Conservation (phyloP, 1,139 yeast genomes). For the Groenewaldozyma auringiensis region DNA sequence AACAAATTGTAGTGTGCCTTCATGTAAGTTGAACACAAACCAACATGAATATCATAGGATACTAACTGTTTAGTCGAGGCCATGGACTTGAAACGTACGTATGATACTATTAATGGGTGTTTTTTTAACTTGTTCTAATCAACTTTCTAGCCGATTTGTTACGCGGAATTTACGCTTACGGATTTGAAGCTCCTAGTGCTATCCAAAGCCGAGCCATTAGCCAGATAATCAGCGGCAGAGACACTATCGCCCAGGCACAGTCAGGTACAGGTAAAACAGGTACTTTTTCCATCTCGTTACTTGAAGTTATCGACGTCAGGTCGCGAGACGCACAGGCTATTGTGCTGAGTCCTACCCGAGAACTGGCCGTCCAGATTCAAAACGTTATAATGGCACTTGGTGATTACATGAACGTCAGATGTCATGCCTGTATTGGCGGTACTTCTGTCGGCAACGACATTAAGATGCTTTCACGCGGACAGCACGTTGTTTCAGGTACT, state of each 20-base stretch:
- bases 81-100: slow-evolving; percentile 51
- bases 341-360: slow-evolving; percentile 92
- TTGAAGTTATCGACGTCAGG: slow-evolving; percentile 67
- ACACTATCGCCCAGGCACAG: slow-evolving; percentile 95
- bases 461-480: slow-evolving; percentile 64
- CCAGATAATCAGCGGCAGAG: slow-evolving; percentile 85
- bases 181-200: slow-evolving; percentile 91
- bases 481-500: slow-evolving; percentile 92
- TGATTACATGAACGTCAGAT: slow-evolving; percentile 68
- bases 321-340: slow-evolving; percentile 56
- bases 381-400: slow-evolving; percentile 80
- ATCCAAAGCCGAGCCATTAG: slow-evolving; percentile 92
- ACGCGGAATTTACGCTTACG: slow-evolving; percentile 79
- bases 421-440: slow-evolving; percentile 94
- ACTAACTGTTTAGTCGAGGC: slow-evolving; percentile 55
- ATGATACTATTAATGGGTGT: not conserved
- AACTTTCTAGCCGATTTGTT: slow-evolving; percentile 41
- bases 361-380: slow-evolving; percentile 82
- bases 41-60: too few species aligned
- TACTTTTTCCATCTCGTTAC: slow-evolving; percentile 86
- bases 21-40: slow-evolving; percentile 18
- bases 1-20: slow-evolving; percentile 11
- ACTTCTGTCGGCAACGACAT: slow-evolving; percentile 76
- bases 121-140: not conserved
- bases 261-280: slow-evolving; percentile 99